Evolutionary conservation across 306 rosid species (phyloP), one percentile per base, ranked within the genome.

Genomic region (Purshia tridentata): DNA sequence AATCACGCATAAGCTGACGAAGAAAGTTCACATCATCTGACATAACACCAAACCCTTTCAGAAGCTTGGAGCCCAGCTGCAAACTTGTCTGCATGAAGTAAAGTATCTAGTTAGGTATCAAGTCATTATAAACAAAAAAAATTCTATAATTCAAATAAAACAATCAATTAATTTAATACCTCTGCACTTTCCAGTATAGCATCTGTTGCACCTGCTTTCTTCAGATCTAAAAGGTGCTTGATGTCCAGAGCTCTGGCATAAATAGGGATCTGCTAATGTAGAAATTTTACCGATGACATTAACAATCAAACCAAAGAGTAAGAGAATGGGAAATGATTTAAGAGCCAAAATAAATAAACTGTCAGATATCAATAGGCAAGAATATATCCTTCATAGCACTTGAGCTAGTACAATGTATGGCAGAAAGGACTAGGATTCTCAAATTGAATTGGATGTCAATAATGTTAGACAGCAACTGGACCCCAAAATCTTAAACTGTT

Each of bases 1-100:
- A 90, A 83, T 91, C 90, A 48, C 96, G 91, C 70, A 90, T 78
- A 66, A 91, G 84, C 80, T 83, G 96, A 67, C 98, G 86, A 76
- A 95, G 87, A 82, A 90, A 95, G 80, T 78, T 77, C 73, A 95
- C 99, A 78, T 95, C 98, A 61, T 95, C 99, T 5, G 99, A 95
- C 99, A 90, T 95, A 78, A 90, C 86, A 37, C 99, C 99, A 9
- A 95, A 86, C 82, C 99, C 98, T 84, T 81, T 88, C 84, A 95
- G 81, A 86, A 95, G 91, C 89, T 87, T 95, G 63, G 99, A 95
- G 72, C 99, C 99, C 75, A 95, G 86, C 79, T 91, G 97, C 74
- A 95, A 83, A 86, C 99, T 91, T 58, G 92, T 91, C 99, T 95
- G 96, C 86, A 85, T 61, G 70, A 78, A 81, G 65, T 59, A 72